Base-by-base conservation (phyloP, 805 yeast genomes). In the Clavispora santaluciae region DNA sequence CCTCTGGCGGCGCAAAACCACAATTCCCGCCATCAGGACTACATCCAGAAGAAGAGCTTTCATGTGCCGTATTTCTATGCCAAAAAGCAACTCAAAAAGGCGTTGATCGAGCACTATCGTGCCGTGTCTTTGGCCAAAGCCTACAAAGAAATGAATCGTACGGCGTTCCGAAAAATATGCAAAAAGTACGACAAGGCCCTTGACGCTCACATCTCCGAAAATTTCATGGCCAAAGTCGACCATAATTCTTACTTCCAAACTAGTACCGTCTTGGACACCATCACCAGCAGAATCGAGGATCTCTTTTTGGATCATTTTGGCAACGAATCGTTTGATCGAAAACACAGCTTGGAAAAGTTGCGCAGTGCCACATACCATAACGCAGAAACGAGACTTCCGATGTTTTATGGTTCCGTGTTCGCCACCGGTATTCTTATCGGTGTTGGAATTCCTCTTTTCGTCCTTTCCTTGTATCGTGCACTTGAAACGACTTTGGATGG, bases 151-250 rank as follows among this genome's bases (percentile, higher is more conserved):
- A 61, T 90, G 51, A 93, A 93, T 61, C 72, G 89, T 22, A 89
- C 95, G 0, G 99, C 95, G 0, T 79, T 90, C 54, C 75, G 96
- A 39, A 93, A 93, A 55, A 81, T 93, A 54, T 72, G 88, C 43
- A 93, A 93, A 57, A 93, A 93, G 60, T 90, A 79, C 57, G 99
- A 93, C 62, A 93, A 93, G 55, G 72, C 82, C 4, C 72, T 81
- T 2, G 57, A 66, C 10, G 66, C 76, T 8, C 50, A 66, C 1
- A 49, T 73, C 4, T 66, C 78, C 10, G 59, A 64, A 0, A 46
- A 57, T 3, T 87, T 79, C 55, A 72, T 82, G 79, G 70, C 68
- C 16, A 76, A 75, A 40, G 73, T 86, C 6, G 79, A 81, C 45
- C 50, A 56, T 3, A 45, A 48, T 9, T 60, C 80, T n/a, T 72